Base-by-base conservation (phyloP, 805 yeast genomes). In the Candida verbasci region DNA sequence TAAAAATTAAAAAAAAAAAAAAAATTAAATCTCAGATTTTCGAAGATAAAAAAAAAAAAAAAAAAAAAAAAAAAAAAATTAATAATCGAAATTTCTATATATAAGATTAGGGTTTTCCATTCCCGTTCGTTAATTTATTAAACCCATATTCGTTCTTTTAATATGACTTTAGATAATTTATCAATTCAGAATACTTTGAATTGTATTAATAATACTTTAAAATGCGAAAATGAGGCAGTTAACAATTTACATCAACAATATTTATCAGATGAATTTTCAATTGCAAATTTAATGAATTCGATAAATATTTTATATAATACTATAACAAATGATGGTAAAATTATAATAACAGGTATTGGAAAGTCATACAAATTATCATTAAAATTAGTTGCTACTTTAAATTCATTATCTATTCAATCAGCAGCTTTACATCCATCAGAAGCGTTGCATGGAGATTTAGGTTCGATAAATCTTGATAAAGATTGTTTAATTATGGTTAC, bases 371-470 rank as follows among this genome's bases (percentile, higher is more conserved):
- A 86, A 57, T 83, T 87, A 23, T 94, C 87, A 10, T 66, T 73
- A 39, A 87, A 87, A 58, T 62, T 82, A 10, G 86, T 77, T 36
- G 95, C 96, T 8, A 87, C 95, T 4, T 63, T 87, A 57, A 85
- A 82, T 52, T 86, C 95, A 0, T 65, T 88, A 40, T 80, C 88
- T 21, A 71, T 87, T 35, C 79, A 76, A 35, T 69, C 95, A 0
- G 74, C 78, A 0, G 47, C 73, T 1, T 60, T 87, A 37, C 96
- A 87, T 52, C 95, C 96, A 0, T 64, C 85, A 3, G 96, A 87
- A 42, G 96, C 96, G 0, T 62, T 88, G 14, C 96, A 87, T 55
- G 96, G 96, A 5, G 96, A 87, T 55, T 68, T 87, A 47, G 96
- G 96, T 2, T 59, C 80, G 25, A 60, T 88, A 7, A 59, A 74